Conservation (phyloP, 768 basidiomycete species). For the Kwoniella sp. region DNA sequence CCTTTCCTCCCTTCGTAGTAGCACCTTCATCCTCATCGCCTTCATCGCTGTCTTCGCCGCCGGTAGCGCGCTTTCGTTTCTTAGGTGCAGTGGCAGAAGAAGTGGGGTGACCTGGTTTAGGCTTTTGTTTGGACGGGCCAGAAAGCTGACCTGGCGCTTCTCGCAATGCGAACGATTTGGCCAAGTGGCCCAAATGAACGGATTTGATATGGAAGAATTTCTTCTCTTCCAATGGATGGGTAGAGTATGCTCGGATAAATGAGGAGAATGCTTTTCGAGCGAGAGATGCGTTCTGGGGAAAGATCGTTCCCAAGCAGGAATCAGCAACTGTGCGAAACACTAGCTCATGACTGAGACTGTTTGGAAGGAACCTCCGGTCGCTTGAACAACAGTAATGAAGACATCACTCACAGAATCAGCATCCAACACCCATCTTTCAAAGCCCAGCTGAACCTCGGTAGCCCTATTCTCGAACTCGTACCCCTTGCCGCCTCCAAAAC, state of each 20-base stretch:
- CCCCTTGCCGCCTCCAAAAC: slow-evolving; percentile 77
- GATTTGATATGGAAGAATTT: slow-evolving; percentile 94
- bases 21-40: slow-evolving; percentile 59
- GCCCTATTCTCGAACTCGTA: slow-evolving; percentile 83
- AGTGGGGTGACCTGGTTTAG: slow-evolving; percentile 25
- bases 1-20: slow-evolving; percentile 37
- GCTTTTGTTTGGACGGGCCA: slow-evolving; percentile 23
- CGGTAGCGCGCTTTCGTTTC: slow-evolving; percentile 41
- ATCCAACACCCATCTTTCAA: slow-evolving; percentile 87
- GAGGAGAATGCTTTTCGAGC: slow-evolving; percentile 87
- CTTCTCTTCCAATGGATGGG: slow-evolving; percentile 92
- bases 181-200: slow-evolving; percentile 83
- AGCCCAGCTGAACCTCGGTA: slow-evolving; percentile 90
- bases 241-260: slow-evolving; percentile 93
- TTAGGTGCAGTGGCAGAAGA: slow-evolving; percentile 25
- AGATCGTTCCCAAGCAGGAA: neutral
- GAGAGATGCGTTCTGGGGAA: slow-evolving; percentile 68
- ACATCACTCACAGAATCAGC: slow-evolving; percentile 71
- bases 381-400: no score
- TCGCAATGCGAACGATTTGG: slow-evolving; percentile 55
- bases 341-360: no score
- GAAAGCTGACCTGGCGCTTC: slow-evolving; percentile 48
- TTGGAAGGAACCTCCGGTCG: no score
- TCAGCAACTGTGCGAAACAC: no score
- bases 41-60: slow-evolving; percentile 32